These are phyloP conservation scores for Trichosporon faecale DNA, from an alignment of 1,284 basidiomycete species.

Conservation along the genomic window DNA sequence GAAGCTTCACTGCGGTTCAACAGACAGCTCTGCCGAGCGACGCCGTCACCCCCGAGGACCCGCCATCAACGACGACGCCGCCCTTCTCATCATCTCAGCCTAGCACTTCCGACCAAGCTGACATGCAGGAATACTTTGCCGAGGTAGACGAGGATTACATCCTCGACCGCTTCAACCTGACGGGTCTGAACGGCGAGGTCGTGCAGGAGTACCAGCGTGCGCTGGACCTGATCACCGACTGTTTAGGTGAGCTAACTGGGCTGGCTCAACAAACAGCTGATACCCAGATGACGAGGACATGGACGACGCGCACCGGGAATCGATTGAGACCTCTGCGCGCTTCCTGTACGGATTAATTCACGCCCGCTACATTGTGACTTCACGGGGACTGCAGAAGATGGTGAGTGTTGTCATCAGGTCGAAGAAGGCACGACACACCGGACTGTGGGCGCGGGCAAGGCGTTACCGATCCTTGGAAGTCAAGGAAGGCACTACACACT, in stretches of 20 bases:
- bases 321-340: constrained; percentile 81
- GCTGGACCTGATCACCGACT: constrained; percentile 88
- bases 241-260: neutral
- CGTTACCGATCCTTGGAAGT: too few relatives aligned
- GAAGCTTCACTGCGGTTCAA: too few relatives aligned
- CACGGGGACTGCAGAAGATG: constrained; percentile 91
- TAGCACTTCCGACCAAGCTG: neutral
- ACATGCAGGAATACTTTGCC: constrained; percentile 82
- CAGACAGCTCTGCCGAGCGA: too few relatives aligned
- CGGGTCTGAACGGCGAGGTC: constrained; percentile 90
- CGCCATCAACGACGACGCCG: neutral
- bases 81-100: neutral
- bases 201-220: constrained; percentile 90
- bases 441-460: neutral
- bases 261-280: constrained; percentile 11
- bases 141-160: constrained; percentile 99
- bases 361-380: constrained; percentile 93
- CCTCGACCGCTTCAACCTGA: constrained; percentile 95
- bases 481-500: too few relatives aligned
- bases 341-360: constrained; percentile 94
- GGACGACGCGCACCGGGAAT: constrained; percentile 55
- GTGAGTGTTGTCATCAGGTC: constrained; percentile 55
- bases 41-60: too few relatives aligned
- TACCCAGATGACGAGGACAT: constrained; percentile 53
- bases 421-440: neutral